Percentiles rank a stretch among this genome's conserved stretches.
Conservation (phyloP, 805 yeast species). For the Metschnikowia noctiluminum region DNA sequence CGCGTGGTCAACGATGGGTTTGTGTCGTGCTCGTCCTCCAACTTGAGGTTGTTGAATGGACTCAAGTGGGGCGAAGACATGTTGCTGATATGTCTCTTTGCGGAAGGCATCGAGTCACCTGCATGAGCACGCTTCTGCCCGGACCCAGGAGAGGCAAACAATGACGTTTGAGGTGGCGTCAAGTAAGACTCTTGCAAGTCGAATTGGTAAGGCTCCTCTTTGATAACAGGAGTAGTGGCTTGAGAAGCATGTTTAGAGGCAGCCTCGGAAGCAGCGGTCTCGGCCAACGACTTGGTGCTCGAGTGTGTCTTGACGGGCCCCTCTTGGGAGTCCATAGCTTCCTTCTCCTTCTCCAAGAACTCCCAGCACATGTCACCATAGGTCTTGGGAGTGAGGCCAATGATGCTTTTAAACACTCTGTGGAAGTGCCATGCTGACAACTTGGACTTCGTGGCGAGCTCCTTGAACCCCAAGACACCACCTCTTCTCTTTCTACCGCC, state of each 20-base stretch:
- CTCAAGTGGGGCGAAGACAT: conserved; percentile 5
- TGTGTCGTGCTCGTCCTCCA: conserved; percentile 5
- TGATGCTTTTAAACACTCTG: conserved; percentile 80
- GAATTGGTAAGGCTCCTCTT: conserved; percentile 3
- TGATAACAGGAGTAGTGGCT: conserved; percentile 1
- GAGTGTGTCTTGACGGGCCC: background rate
- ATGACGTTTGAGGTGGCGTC: conserved; percentile 4
- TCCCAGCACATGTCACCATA: conserved; percentile 83
- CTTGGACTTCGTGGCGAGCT: conserved; percentile 78
- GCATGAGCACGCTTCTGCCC: conserved; percentile 7
- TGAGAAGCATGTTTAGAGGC: background rate
- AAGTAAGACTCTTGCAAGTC: conserved; percentile 4
- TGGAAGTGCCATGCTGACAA: conserved; percentile 93
- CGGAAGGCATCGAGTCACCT: conserved; percentile 11
- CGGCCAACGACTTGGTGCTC: background rate
- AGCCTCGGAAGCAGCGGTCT: background rate
- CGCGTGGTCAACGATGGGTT: conserved; percentile 16
- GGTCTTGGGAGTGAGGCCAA: conserved; percentile 84
- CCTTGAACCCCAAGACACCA: conserved; percentile 79
- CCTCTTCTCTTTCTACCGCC: conserved; percentile 56
- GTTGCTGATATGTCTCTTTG: conserved; percentile 7
- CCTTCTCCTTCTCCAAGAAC: conserved; percentile 37
- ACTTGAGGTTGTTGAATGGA: conserved; percentile 5
- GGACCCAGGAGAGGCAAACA: conserved; percentile 1
- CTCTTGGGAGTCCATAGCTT: conserved; percentile 6